A percentile compares a stretch with the other conserved stretches of the same genome.
These are phyloP conservation scores for Cyclostephanos invisitatus DNA, from an alignment of 108 stramenopile genomes.

Conservation along the genomic window DNA sequence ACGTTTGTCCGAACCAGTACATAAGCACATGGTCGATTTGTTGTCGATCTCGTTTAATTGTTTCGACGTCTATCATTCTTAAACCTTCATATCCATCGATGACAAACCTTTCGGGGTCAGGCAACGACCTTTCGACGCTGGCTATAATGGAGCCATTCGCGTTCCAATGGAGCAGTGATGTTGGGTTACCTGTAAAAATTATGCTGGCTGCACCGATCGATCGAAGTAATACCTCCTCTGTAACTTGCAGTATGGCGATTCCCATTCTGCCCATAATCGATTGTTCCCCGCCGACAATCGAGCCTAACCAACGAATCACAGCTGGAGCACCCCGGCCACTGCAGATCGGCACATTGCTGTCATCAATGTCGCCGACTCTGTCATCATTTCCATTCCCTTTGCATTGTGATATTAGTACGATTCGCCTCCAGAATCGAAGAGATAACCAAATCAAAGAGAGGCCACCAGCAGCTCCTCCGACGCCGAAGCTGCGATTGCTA, in stretches of 20 bases:
- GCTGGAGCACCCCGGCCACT: slow-evolving; percentile 8
- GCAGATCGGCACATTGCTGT: slow-evolving; percentile 1
- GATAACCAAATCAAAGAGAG: slow-evolving; percentile 1
- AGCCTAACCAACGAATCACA: slow-evolving; percentile 28
- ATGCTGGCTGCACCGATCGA: slow-evolving; percentile 31
- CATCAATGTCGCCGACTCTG: neutral
- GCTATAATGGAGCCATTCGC: neutral
- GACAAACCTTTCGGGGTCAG: neutral
- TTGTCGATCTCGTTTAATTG: slow-evolving; percentile 21
- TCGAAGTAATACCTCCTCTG: slow-evolving; percentile 30
- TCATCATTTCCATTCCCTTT: slow-evolving; percentile 1
- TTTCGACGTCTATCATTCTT: slow-evolving; percentile 10
- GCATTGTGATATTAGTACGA: neutral
- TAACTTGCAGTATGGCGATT: slow-evolving; percentile 10
- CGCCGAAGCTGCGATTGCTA: slow-evolving; percentile 1
- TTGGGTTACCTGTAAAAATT: slow-evolving; percentile 31
- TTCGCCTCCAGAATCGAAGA: slow-evolving; percentile 8
- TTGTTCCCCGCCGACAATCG: slow-evolving; percentile 21
- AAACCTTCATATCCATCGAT: neutral
- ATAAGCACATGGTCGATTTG: slow-evolving; percentile 60
- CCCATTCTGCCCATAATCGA: slow-evolving; percentile 31
- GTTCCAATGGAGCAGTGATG: neutral
- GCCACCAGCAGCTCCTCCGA: neutral
- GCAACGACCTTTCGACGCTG: too few species aligned
- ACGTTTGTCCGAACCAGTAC: slow-evolving; percentile 81